A percentile compares a stretch with the other conserved stretches of the same genome.
These are phyloP conservation scores for Claviceps pazoutovae DNA, from an alignment of 2,329 filamentous ascomycete species.

Conservation along the genomic window DNA sequence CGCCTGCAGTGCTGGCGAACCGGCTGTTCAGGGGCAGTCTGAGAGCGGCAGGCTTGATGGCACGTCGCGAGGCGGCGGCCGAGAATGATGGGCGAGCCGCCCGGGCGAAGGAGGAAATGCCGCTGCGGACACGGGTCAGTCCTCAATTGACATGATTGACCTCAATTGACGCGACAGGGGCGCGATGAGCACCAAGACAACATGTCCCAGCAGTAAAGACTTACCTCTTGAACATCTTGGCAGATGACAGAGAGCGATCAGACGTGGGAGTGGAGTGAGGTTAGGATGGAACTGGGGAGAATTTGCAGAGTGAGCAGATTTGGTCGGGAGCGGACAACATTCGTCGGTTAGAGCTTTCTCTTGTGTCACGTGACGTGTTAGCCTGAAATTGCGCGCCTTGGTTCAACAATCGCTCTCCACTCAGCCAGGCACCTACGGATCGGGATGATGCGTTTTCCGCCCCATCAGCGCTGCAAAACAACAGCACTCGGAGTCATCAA, in stretches of 20 bases:
- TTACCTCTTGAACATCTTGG: conserved; percentile 76
- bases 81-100: conserved; percentile 47
- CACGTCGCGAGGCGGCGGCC: conserved; percentile 42
- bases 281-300: conserved; percentile 35
- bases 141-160: conserved; percentile 37
- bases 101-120: conserved; percentile 51
- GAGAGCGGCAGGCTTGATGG: conserved; percentile 41
- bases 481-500: no score
- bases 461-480: not conserved
- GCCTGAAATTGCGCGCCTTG: conserved; percentile 11
- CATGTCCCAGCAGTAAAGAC: conserved; percentile 22
- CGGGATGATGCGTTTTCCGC: not conserved
- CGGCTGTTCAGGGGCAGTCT: conserved; percentile 41
- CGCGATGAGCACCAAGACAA: conserved; percentile 14
- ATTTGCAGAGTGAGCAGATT: conserved; percentile 36
- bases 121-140: conserved; percentile 34
- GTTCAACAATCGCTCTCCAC: not conserved
- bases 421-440: not conserved
- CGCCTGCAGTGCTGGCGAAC: conserved; percentile 44
- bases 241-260: conserved; percentile 53
- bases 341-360: conserved; percentile 31
- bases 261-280: conserved; percentile 44
- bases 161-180: conserved; percentile 28
- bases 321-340: conserved; percentile 28
- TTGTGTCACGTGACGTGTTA: conserved; percentile 24